Conservation (phyloP, 305 asterid genomes). For the Fraxinus platypoda region DNA sequence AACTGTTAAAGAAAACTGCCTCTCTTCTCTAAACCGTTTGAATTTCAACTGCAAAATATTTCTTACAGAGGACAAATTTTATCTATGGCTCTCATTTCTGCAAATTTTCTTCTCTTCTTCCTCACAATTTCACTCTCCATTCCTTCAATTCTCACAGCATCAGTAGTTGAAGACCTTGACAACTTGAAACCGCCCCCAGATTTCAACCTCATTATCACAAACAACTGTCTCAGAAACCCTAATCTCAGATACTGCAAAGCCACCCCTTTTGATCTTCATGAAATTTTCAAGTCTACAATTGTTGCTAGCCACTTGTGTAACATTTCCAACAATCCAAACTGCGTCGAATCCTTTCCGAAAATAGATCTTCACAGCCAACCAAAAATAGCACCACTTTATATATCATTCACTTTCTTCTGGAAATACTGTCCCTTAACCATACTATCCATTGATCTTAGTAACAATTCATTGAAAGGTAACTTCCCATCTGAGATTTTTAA, state of each 20-base stretch:
- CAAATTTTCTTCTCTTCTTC: conserved; percentile 14
- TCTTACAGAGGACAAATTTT: conserved; percentile 1
- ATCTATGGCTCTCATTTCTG: conserved; percentile 33
- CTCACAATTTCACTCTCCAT: conserved; percentile 12
- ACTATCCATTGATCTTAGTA: conserved; percentile 45
- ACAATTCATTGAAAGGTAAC: conserved; percentile 40
- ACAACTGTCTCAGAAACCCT: conserved; percentile 52
- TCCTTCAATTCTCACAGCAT: conserved; percentile 27
- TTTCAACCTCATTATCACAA: conserved; percentile 50
- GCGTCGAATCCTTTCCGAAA: conserved; percentile 47
- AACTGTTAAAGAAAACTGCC: background rate
- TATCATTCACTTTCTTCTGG: conserved; percentile 64
- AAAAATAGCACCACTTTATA: conserved; percentile 48
- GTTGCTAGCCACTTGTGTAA: conserved; percentile 63
- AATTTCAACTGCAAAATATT: background rate
- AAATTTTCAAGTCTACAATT: conserved; percentile 53
- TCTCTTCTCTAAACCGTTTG: background rate
- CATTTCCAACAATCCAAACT: conserved; percentile 47
- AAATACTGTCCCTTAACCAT: conserved; percentile 51
- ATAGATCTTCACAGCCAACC: conserved; percentile 47
- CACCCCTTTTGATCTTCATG: conserved; percentile 37
- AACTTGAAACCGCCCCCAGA: conserved; percentile 48
- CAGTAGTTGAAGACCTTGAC: conserved; percentile 54
- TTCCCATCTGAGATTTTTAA: conserved; percentile 41
- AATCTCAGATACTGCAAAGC: conserved; percentile 52